A percentile compares a stretch with the other conserved stretches of the same genome.
These are phyloP conservation scores for Avena eriantha DNA, from an alignment of 176 grass and related monocot genomes.

Conservation along the genomic window DNA sequence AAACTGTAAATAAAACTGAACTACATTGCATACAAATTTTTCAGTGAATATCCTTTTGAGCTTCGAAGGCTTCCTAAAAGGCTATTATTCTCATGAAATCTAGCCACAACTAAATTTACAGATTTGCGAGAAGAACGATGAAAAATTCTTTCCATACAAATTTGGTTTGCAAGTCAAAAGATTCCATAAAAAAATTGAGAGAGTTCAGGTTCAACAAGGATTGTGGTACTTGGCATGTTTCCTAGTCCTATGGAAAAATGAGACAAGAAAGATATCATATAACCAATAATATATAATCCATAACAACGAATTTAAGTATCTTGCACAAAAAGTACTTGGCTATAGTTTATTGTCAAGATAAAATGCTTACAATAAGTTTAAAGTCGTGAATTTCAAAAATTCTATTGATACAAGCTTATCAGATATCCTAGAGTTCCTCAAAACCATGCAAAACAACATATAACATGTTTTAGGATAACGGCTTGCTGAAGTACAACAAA, in stretches of 20 bases:
- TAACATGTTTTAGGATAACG: neutral
- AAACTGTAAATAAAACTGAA: too few species aligned
- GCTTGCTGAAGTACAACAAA: too few species aligned
- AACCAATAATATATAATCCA: slow-evolving; percentile 26
- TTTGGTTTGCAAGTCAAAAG: slow-evolving; percentile 11
- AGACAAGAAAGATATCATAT: neutral
- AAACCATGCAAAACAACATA: slow-evolving; percentile 57
- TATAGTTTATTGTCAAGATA: neutral
- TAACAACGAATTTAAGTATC: neutral
- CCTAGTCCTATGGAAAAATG: slow-evolving; percentile 69
- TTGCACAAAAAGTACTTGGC: neutral
- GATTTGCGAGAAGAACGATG: slow-evolving; percentile 25
- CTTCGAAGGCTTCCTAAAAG: slow-evolving; percentile 69
- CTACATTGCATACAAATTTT: too few species aligned
- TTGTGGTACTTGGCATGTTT: slow-evolving; percentile 62
- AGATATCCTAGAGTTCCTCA: slow-evolving; percentile 86
- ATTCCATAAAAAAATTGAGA: slow-evolving; percentile 53
- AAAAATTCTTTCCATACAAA: neutral
- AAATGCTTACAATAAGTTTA: slow-evolving; percentile 57
- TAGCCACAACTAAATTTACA: neutral
- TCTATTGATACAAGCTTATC: slow-evolving; percentile 59
- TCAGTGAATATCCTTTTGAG: too few species aligned
- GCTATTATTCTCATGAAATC: slow-evolving; percentile 91
- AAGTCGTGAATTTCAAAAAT: slow-evolving; percentile 49
- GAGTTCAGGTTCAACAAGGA: slow-evolving; percentile 59